phyloP scores from a whole-genome alignment of 192 early-diverging fungal genomes.

The Coemansia sp. region DNA sequence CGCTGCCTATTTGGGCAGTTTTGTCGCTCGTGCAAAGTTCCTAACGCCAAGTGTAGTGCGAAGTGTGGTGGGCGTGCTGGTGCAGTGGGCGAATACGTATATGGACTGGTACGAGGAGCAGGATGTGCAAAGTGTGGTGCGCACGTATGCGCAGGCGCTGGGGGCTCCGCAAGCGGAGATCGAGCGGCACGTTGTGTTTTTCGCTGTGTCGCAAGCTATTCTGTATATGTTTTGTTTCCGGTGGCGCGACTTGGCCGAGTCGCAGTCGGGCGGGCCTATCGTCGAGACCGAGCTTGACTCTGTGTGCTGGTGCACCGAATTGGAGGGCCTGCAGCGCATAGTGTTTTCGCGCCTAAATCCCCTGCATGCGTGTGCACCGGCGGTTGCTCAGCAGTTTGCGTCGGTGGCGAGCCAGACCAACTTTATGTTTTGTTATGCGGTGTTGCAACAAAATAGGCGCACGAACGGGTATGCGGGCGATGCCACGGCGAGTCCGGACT shows the following conservation, averaged over 20 bases:
- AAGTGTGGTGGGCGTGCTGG: constrained; percentile 65
- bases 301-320: constrained; percentile 62
- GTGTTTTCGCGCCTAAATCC: constrained; percentile 78
- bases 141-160: not conserved
- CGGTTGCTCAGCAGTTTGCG: constrained; percentile 84
- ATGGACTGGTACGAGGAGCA: constrained; percentile 66
- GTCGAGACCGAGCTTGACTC: constrained; percentile 36
- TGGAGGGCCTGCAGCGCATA: constrained; percentile 68
- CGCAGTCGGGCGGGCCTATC: constrained; percentile 18
- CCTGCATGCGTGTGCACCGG: constrained; percentile 70
- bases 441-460: constrained; percentile 65
- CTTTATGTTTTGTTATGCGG: constrained; percentile 84
- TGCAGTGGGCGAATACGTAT: constrained; percentile 65
- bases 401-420: constrained; percentile 71
- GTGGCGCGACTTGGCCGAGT: constrained; percentile 76
- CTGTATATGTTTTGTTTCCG: constrained; percentile 95
- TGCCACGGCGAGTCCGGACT: constrained; percentile 7
- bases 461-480: constrained; percentile 10
- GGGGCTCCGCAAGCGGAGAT: constrained; percentile 45
- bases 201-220: constrained; percentile 80
- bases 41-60: constrained; percentile 64
- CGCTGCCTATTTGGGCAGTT: constrained; percentile 81
- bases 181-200: constrained; percentile 77
- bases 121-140: not conserved
- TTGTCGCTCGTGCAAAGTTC: constrained; percentile 83